Evolutionary conservation across 169 alveolate genomes (phyloP), one percentile per base, ranked within the genome.

Genomic region (Eimeria tenella): DNA sequence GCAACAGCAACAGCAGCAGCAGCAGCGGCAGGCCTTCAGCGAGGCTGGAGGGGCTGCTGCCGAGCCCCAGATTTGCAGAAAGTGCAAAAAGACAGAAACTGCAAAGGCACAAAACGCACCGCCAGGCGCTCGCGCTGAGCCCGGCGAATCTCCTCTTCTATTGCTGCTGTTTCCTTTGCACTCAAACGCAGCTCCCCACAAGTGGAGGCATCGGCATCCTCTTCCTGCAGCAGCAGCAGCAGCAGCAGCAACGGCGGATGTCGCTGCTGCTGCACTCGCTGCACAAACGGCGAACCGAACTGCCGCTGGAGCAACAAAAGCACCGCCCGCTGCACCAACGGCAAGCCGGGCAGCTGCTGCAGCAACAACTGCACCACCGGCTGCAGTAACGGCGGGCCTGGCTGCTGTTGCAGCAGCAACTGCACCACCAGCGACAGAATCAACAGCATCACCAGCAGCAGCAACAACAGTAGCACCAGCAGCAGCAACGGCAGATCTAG

Each of bases 181-280:
- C 84, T 74, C 62, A 74, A 53, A 31, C 84, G 84, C 84, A 74
- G 52, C 25, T 74, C 84, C 84, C 84, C 84, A 56, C 84, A 74
- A 4, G 55, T 56, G 7, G 63, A 11, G n/a, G 62, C 84, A 10
- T 74, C 84, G 23, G 31, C 84, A 7, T 50, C 84, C 84, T 74
- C 58, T 23, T 23, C n/a, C 77, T 23, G 77, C 77, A 68, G 77
- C 77, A n/a, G 77, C 77, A 68, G 77, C 77, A 68, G 77, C 77
- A 68, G 52, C 77, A 68, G 15, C 42, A 68, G 77, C 77, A 68
- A 50, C 42, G 42, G 42, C 42, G 42, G 42, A 31, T 31, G 4
- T 31, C 42, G 42, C 42, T 31, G 42, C 42, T 31, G 42, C 42
- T 31, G 42, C 42, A 23, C 77, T 50, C 77, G 19, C 53, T 21